These are phyloP conservation scores for Dactylorhiza incarnata DNA, from an alignment of 106 monocot genomes.

Conservation along the genomic window DNA sequence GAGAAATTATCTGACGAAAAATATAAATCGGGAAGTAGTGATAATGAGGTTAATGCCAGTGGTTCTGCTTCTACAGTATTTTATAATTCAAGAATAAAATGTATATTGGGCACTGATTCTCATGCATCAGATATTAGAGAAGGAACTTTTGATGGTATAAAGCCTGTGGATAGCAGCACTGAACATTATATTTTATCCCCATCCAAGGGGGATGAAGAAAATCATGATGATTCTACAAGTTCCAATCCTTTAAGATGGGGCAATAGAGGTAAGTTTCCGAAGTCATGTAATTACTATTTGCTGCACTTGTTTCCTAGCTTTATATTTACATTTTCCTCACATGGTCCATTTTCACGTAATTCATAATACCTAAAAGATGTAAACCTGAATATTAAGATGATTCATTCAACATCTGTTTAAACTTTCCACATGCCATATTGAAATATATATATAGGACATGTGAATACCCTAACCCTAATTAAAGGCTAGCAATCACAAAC, in stretches of 20 bases:
- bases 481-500: too few relatives aligned
- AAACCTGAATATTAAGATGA: neutral
- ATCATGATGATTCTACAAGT: constrained; percentile 19
- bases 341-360: neutral
- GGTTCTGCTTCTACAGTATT: constrained; percentile 8
- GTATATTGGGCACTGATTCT: constrained; percentile 2
- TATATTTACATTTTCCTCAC: neutral
- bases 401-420: too few relatives aligned
- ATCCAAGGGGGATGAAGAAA: constrained; percentile 18
- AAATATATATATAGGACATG: too few relatives aligned
- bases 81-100: constrained; percentile 12
- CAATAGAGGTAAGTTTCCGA: constrained; percentile 37
- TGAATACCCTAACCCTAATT: too few relatives aligned
- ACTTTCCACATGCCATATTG: too few relatives aligned
- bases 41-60: constrained; percentile 6
- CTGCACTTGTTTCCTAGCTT: neutral
- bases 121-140: constrained; percentile 9
- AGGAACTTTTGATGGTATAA: constrained; percentile 11
- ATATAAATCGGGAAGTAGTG: constrained; percentile 4
- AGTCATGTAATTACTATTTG: neutral
- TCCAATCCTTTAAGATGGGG: constrained; percentile 23
- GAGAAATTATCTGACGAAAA: constrained; percentile 14
- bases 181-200: constrained; percentile 20
- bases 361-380: neutral
- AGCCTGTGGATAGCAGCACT: constrained; percentile 11